These are phyloP conservation scores for Yamadazyma diospyri DNA, from an alignment of 1,139 yeast genomes.

Conservation along the genomic window DNA sequence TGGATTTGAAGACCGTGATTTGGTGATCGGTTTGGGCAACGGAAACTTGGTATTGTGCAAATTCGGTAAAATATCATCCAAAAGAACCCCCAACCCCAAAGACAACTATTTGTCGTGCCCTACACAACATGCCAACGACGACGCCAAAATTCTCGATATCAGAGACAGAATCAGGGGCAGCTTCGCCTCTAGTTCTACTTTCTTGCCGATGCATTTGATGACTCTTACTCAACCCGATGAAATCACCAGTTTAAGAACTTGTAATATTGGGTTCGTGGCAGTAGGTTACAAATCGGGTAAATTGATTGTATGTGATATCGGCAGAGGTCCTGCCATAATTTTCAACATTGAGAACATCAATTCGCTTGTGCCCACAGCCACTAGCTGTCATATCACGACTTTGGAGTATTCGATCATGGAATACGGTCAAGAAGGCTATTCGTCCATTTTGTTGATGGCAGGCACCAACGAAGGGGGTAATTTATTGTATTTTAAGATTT, in stretches of 20 bases:
- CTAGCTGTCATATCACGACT: conserved; percentile 46
- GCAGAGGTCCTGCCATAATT: conserved; percentile 82
- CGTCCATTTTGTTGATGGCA: conserved; percentile 66
- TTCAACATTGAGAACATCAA: conserved; percentile 45
- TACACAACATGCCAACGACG: conserved; percentile 32
- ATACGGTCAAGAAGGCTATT: conserved; percentile 60
- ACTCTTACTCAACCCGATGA: conserved; percentile 33
- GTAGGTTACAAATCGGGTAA: conserved; percentile 77
- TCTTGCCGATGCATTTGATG: conserved; percentile 59
- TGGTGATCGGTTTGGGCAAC: conserved; percentile 62
- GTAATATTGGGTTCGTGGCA: conserved; percentile 83
- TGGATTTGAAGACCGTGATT: conserved; percentile 74
- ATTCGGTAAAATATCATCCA: conserved; percentile 47
- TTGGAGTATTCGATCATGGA: conserved; percentile 74
- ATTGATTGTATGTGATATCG: conserved; percentile 65
- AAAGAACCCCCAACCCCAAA: conserved; percentile 14
- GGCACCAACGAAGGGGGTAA: conserved; percentile 82
- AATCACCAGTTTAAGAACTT: conserved; percentile 62
- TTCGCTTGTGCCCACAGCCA: conserved; percentile 36
- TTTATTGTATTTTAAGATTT: conserved; percentile 58
- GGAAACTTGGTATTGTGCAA: conserved; percentile 79
- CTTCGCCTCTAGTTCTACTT: conserved; percentile 34
- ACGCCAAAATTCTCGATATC: conserved; percentile 33
- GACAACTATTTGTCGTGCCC: conserved; percentile 28
- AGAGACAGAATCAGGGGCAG: conserved; percentile 31